Evolutionary conservation across 306 rosid genomes (phyloP).

Genomic region (Geum urbanum): DNA sequence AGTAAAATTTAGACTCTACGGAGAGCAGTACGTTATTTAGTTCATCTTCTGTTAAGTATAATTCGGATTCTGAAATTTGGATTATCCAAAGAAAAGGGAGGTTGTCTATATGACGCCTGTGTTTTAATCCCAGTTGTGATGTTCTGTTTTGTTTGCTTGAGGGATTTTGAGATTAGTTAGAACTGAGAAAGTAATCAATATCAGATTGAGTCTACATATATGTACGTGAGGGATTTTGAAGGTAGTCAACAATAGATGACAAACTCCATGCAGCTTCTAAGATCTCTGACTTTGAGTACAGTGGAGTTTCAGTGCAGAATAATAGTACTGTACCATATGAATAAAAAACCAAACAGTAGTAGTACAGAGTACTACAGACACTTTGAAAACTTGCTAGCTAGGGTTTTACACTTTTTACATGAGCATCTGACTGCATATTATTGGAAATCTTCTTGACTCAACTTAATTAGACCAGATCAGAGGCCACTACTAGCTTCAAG

Average conservation of each 20-base stretch:
- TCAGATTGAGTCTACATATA: constrained; percentile 14
- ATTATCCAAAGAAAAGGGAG: constrained; percentile 20
- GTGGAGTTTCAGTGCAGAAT: neutral
- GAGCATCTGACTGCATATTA: constrained; percentile 1
- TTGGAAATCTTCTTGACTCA: constrained; percentile 32
- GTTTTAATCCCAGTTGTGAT: constrained; percentile 35
- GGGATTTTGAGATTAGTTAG: constrained; percentile 26
- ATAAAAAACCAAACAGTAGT: neutral
- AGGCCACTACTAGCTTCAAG: constrained; percentile 36
- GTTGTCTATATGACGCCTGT: constrained; percentile 25
- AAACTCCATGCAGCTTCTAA: neutral
- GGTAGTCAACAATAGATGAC: neutral
- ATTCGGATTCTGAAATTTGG: constrained; percentile 27
- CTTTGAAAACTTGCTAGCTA: too few relatives aligned
- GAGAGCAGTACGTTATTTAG: constrained; percentile 26
- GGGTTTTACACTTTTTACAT: neutral
- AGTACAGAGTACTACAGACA: neutral
- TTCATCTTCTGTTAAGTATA: constrained; percentile 31
- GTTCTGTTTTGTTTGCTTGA: constrained; percentile 32
- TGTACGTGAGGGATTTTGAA: neutral
- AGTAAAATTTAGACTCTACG: constrained; percentile 34
- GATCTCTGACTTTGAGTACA: neutral
- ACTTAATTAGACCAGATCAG: constrained; percentile 13
- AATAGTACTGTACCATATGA: constrained; percentile 1
- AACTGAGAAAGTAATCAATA: constrained; percentile 16